phyloP scores from a whole-genome alignment of 2,329 filamentous ascomycete species.

The Fusarium drepaniforme region DNA sequence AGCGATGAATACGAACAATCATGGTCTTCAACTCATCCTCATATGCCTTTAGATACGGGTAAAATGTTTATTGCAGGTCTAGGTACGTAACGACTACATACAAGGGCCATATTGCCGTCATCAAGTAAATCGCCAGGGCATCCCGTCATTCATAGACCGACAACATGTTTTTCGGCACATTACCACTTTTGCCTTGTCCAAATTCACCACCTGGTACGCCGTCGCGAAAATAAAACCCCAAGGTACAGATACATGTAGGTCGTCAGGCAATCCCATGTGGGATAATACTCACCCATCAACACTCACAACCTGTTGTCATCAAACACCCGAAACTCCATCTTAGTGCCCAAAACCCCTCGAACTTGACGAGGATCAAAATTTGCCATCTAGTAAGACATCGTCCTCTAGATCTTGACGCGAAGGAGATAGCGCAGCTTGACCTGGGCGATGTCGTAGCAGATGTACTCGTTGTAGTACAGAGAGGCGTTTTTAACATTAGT shows the following conservation, averaged over 20 bases:
- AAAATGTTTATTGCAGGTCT: not conserved
- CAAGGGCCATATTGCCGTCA: not conserved
- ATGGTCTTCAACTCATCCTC: not conserved
- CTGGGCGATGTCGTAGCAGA: constrained; percentile 77
- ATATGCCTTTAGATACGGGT: not conserved
- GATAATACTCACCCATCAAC: not conserved
- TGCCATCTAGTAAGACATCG: not conserved
- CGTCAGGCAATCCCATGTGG: not conserved
- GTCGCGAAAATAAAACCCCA: not conserved
- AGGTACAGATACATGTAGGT: not conserved
- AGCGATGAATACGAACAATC: constrained; percentile 3
- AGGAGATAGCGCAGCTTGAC: constrained; percentile 78
- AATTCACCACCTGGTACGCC: constrained; percentile 4
- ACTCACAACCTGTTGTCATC: not conserved
- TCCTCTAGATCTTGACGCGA: constrained; percentile 64
- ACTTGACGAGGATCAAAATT: not conserved
- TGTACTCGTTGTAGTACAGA: constrained; percentile 80
- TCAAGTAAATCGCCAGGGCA: not conserved
- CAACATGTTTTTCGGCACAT: not conserved
- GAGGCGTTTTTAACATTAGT: constrained; percentile 60
- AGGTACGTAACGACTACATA: not conserved
- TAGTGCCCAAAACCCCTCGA: not conserved
- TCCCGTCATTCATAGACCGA: not conserved
- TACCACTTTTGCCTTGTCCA: not conserved
- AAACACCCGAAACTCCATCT: not conserved